A percentile compares a stretch with the other conserved stretches of the same genome.
phyloP scores from a whole-genome alignment of 768 basidiomycete species.

The Cantharellus cinnabarinus region DNA sequence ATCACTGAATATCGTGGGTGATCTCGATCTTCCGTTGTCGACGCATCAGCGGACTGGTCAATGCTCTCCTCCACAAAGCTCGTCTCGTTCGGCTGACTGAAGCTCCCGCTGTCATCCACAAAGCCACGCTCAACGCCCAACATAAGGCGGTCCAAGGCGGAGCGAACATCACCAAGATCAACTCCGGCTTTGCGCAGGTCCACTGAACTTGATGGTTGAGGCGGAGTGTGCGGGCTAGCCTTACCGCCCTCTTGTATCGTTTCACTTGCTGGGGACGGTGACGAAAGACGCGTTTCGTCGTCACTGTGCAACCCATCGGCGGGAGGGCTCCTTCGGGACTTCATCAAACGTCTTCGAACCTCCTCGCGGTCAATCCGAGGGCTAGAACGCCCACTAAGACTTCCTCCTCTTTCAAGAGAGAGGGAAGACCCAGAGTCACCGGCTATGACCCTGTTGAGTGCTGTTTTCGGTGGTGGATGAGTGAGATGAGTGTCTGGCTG shows the following conservation, averaged over 20 bases:
- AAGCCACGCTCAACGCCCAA: slow-evolving; percentile 9
- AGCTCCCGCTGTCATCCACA: slow-evolving; percentile 1
- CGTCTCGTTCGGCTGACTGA: not conserved
- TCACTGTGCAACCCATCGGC: not conserved
- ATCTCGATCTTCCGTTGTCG: not conserved
- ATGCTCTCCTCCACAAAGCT: not conserved
- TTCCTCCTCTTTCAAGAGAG: not conserved
- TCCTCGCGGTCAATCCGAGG: slow-evolving; percentile 8
- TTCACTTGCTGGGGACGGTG: not conserved
- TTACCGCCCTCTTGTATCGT: not conserved
- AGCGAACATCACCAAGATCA: slow-evolving; percentile 35
- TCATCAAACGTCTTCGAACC: slow-evolving; percentile 3
- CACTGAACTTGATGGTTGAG: not conserved
- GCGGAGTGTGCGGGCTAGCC: slow-evolving; percentile 1
- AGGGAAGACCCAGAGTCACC: not conserved
- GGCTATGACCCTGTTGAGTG: not conserved
- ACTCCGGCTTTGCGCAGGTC: slow-evolving; percentile 5
- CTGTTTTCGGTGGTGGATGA: not conserved
- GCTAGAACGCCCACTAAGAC: not conserved
- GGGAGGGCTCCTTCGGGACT: not conserved
- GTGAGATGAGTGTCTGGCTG: too few species aligned
- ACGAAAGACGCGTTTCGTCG: slow-evolving; percentile 1
- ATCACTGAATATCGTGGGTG: not conserved
- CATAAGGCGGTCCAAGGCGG: slow-evolving; percentile 50
- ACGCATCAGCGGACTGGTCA: not conserved